Evolutionary conservation across 2,329 filamentous ascomycete genomes (phyloP).

Genomic region (Botrytis squamosa): DNA sequence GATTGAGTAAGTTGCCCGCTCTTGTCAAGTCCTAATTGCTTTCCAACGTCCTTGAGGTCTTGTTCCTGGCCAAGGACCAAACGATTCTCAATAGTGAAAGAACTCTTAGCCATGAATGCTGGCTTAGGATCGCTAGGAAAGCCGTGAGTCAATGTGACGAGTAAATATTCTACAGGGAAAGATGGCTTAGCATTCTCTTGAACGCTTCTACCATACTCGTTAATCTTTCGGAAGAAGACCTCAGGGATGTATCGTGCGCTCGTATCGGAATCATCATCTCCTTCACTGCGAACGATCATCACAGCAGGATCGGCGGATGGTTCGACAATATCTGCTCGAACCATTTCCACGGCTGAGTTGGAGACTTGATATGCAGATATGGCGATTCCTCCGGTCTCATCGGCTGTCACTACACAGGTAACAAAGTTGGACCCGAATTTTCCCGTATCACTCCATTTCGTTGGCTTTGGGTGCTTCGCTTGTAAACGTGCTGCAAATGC

Average conservation of each 20-base stretch:
- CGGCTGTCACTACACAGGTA: conserved; percentile 92
- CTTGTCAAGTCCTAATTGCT: conserved; percentile 62
- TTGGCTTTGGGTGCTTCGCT: conserved; percentile 81
- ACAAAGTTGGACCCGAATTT: conserved; percentile 95
- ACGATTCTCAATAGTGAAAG: conserved; percentile 90
- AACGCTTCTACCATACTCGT: conserved; percentile 94
- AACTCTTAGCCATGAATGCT: conserved; percentile 62
- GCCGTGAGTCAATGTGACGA: conserved; percentile 93
- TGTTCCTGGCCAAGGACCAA: conserved; percentile 83
- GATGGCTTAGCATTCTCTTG: conserved; percentile 96
- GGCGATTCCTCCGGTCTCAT: conserved; percentile 82
- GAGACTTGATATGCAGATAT: conserved; percentile 94
- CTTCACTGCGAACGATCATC: conserved; percentile 92
- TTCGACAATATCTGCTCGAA: conserved; percentile 89
- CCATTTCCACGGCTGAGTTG: conserved; percentile 96
- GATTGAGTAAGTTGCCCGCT: conserved; percentile 56
- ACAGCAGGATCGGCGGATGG: conserved; percentile 88
- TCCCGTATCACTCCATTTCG: conserved; percentile 96
- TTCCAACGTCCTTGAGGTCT: conserved; percentile 67
- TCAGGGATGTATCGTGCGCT: conserved; percentile 90
- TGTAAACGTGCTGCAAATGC: conserved; percentile 86
- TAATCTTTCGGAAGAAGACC: conserved; percentile 92
- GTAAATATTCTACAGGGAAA: conserved; percentile 94
- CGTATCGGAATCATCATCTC: conserved; percentile 67
- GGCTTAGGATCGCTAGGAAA: conserved; percentile 82